Base-by-base conservation (phyloP, 306 rosid genomes). In the Gastrolobium bilobum region DNA sequence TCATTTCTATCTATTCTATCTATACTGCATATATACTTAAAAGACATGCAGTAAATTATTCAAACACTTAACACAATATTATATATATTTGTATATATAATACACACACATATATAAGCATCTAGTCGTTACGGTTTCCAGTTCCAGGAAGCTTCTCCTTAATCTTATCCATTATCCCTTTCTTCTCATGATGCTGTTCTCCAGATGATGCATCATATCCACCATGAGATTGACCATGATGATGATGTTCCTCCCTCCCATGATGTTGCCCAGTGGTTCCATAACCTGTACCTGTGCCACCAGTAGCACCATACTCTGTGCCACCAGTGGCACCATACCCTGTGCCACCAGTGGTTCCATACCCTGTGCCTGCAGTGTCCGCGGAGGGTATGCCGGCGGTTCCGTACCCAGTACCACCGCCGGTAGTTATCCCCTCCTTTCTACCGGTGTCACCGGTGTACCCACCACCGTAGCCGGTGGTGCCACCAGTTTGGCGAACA, bases 161-260 rank as follows among this genome's bases (percentile, higher is more conserved):
- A 34, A 80, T 80, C 83, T 80, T 80, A 3, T 72, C 73, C 33
- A 80, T 14, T 4, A 71, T 40, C 44, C 84, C 84, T 65, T 65
- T 83, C 83, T 78, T 73, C 20, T 66, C 76, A n/a, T 53, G 75
- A 0, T 52, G 65, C 10, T 64, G 73, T 20, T 52, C 53, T 9
- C 72, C 11, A 14, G 69, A 59, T 60, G 69, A 59, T 60, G 39
- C 20, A 11, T 39, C 67, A 60, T 60, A 35, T 3, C 29, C 57
- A 6, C 48, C 67, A 30, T 15, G 79, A 26, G 43, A 26, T 2
- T 6, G 56, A 0, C 58, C 77, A 37, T 61, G 29, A 3, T 50
- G 31, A 43, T 42, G 10, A 15, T 64, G 31, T 3, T 77, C n/a
- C 76, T 57, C 46, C 46, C 13, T 60, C 44, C 52, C 67, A 42